phyloP scores from a whole-genome alignment of 441 rosid species.

The Biscutella laevigata region DNA sequence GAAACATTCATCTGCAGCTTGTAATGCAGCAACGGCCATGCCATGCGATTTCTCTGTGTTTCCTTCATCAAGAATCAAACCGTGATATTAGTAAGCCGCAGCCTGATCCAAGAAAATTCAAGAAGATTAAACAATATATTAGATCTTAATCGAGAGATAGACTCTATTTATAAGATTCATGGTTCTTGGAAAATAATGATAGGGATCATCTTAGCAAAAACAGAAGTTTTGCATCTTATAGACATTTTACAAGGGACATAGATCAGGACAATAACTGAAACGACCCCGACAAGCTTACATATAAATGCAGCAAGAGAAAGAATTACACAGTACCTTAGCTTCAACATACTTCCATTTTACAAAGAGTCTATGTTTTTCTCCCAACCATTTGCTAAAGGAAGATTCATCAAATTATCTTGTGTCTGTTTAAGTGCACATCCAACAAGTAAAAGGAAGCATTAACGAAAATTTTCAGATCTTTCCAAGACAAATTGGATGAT shows the following conservation, averaged over 20 bases:
- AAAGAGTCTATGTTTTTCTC: slow-evolving; percentile 72
- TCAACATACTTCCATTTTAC: slow-evolving; percentile 87
- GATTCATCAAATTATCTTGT: slow-evolving; percentile 76
- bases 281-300: not conserved
- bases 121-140: slow-evolving; percentile 4
- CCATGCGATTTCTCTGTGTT: slow-evolving; percentile 94
- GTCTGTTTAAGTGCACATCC: slow-evolving; percentile 38
- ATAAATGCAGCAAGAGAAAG: not conserved
- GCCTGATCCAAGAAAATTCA: slow-evolving; percentile 40
- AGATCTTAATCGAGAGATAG: not conserved
- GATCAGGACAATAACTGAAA: slow-evolving; percentile 14
- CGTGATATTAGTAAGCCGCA: slow-evolving; percentile 94
- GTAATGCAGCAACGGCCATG: slow-evolving; percentile 94
- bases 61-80: slow-evolving; percentile 90
- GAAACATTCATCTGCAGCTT: slow-evolving; percentile 80
- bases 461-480: not conserved
- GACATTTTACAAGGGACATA: not conserved
- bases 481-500: not conserved
- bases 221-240: not conserved
- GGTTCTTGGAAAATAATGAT: not conserved
- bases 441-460: not conserved
- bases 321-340: slow-evolving; percentile 54
- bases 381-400: slow-evolving; percentile 86
- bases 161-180: not conserved
- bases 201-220: not conserved